These are phyloP conservation scores for Parsonsia alboflavescens DNA, from an alignment of 257 asterid species.

Conservation along the genomic window DNA sequence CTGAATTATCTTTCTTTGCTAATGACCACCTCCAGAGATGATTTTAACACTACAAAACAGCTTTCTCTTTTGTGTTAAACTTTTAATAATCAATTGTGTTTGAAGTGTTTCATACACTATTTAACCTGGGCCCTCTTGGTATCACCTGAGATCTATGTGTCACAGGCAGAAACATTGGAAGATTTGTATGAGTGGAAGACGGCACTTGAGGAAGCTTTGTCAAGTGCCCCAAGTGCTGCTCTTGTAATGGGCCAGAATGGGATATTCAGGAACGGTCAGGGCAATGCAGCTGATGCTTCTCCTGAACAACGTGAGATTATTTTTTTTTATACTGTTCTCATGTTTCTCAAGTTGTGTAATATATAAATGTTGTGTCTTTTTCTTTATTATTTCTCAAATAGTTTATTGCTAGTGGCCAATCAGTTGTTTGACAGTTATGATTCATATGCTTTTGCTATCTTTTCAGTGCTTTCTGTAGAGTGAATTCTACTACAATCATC, in stretches of 20 bases:
- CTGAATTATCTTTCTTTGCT: neutral
- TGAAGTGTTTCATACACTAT: neutral
- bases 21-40: neutral
- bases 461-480: neutral
- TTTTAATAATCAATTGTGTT: neutral
- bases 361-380: neutral
- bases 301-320: constrained; percentile 55
- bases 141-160: constrained; percentile 17
- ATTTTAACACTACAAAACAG: neutral
- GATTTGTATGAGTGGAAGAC: constrained; percentile 90
- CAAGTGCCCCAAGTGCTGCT: constrained; percentile 82
- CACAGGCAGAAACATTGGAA: constrained; percentile 90
- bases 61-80: neutral
- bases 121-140: neutral
- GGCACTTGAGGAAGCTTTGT: constrained; percentile 94
- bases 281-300: constrained; percentile 49
- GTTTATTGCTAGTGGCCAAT: neutral
- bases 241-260: constrained; percentile 75
- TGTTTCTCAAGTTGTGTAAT: neutral
- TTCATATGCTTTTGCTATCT: neutral
- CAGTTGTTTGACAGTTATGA: neutral
- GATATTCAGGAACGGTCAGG: constrained; percentile 63
- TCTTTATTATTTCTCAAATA: neutral
- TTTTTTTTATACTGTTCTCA: constrained; percentile 2
- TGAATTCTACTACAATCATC: neutral